A percentile compares a stretch with the other conserved stretches of the same genome.
These are phyloP conservation scores for Candida frijolesensis DNA, from an alignment of 1,139 yeast species.

Conservation along the genomic window DNA sequence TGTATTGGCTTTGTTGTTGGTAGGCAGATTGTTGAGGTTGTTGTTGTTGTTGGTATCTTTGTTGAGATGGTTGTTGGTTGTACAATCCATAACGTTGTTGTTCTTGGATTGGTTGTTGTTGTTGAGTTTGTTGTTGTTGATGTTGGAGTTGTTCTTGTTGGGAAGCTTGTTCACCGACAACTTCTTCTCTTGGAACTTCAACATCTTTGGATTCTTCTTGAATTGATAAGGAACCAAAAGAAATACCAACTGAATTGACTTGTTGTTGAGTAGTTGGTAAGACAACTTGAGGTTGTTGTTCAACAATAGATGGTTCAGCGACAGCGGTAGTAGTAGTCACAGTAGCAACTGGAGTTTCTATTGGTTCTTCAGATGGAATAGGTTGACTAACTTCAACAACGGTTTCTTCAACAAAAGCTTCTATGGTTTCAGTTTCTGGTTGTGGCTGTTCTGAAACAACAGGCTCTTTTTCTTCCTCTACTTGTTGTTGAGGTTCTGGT, in stretches of 20 bases:
- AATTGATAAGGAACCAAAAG: slow-evolving; percentile 65
- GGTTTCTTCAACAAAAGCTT: slow-evolving; percentile 10
- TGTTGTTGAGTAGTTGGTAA: slow-evolving; percentile 57
- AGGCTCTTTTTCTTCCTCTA: slow-evolving; percentile 14
- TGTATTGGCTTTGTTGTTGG: slow-evolving; percentile 21
- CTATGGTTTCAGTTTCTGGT: slow-evolving; percentile 21
- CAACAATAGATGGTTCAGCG: slow-evolving; percentile 12
- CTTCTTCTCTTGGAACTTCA: slow-evolving; percentile 15
- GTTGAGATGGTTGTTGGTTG: slow-evolving; percentile 18
- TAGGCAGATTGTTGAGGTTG: slow-evolving; percentile 14
- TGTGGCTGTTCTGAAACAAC: slow-evolving; percentile 8
- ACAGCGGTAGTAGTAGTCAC: slow-evolving; percentile 8
- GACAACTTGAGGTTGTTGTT: slow-evolving; percentile 58
- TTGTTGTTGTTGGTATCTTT: slow-evolving; percentile 17
- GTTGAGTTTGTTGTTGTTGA: slow-evolving; percentile 20
- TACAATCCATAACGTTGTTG: slow-evolving; percentile 15
- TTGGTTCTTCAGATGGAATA: slow-evolving; percentile 44
- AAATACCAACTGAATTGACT: slow-evolving; percentile 63
- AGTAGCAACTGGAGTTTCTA: slow-evolving; percentile 32
- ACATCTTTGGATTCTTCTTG: slow-evolving; percentile 37
- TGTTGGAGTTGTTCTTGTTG: slow-evolving; percentile 19
- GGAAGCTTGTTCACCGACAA: slow-evolving; percentile 13
- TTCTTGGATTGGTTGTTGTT: slow-evolving; percentile 16
- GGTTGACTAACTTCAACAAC: slow-evolving; percentile 12
- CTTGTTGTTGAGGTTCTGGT: slow-evolving; percentile 7